Evolutionary conservation across 805 yeast genomes (phyloP).

Genomic region (Kodamaea nitidulidarum): DNA sequence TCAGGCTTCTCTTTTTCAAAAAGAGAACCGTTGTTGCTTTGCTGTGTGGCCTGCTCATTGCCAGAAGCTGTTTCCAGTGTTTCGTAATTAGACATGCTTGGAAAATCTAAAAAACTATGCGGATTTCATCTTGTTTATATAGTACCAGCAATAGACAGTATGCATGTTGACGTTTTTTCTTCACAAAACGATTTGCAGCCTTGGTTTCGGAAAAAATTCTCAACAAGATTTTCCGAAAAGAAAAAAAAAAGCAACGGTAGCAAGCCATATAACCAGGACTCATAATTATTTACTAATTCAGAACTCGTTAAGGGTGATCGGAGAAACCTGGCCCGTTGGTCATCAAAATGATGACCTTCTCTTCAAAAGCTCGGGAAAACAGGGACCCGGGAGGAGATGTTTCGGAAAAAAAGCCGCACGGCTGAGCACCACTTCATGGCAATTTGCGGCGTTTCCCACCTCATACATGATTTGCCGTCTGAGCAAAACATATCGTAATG

Average conservation of each 20-base stretch:
- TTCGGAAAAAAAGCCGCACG: too few species aligned
- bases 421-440: too few species aligned
- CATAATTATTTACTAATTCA: neutral
- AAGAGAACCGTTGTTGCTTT: constrained; percentile 1
- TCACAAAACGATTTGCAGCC: neutral
- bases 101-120: neutral
- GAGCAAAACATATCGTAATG: too few species aligned
- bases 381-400: too few species aligned
- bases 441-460: too few species aligned
- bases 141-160: neutral
- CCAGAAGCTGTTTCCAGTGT: constrained; percentile 2
- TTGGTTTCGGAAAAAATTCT: neutral
- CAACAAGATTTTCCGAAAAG: constrained; percentile 3
- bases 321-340: neutral
- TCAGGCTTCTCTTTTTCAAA: constrained; percentile 2
- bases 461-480: too few species aligned
- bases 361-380: too few species aligned
- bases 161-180: constrained; percentile 1
- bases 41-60: neutral
- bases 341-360: too few species aligned
- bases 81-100: neutral
- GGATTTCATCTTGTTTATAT: neutral
- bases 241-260: neutral
- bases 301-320: neutral
- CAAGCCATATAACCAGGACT: neutral